A percentile compares a stretch with the other conserved stretches of the same genome.
Evolutionary conservation across 1,139 yeast genomes (phyloP).

Genomic region (Diutina pseudorugosa): DNA sequence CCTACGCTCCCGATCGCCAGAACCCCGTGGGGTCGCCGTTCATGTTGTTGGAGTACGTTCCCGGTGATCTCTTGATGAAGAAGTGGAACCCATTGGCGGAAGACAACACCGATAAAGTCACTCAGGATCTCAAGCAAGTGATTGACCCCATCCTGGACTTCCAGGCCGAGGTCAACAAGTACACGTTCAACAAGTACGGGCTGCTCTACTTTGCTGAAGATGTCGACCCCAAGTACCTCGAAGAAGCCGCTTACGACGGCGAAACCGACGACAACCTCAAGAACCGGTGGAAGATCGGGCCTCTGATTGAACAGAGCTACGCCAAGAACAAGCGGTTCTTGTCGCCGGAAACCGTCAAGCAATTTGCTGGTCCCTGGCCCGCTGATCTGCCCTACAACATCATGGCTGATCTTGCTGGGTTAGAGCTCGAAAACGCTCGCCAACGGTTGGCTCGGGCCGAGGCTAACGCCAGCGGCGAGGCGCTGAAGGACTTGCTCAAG

Average conservation of each 20-base stretch:
- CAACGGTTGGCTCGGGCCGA: conserved; percentile 32
- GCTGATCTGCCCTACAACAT: conserved; percentile 45
- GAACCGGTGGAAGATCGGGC: conserved; percentile 83
- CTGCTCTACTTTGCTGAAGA: conserved; percentile 68
- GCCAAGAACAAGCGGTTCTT: conserved; percentile 53
- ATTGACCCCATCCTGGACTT: conserved; percentile 52
- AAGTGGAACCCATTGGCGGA: conserved; percentile 72
- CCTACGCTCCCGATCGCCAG: conserved; percentile 52
- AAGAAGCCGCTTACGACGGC: conserved; percentile 46
- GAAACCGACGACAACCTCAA: conserved; percentile 42
- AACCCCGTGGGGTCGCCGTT: conserved; percentile 65
- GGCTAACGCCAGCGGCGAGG: conserved; percentile 41
- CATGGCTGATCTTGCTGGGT: conserved; percentile 47
- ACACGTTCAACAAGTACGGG: conserved; percentile 63
- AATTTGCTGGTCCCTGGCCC: conserved; percentile 66
- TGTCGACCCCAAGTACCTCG: conserved; percentile 28
- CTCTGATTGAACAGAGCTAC: conserved; percentile 69
- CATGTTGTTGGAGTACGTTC: conserved; percentile 65
- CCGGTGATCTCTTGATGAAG: conserved; percentile 75
- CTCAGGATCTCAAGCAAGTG: conserved; percentile 38
- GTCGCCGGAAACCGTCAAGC: conserved; percentile 31
- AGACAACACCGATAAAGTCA: conserved; percentile 5
- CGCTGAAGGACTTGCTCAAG: conserved; percentile 25
- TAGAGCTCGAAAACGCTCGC: conserved; percentile 55
- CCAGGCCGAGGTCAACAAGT: conserved; percentile 36